Conservation (phyloP, 257 asterid genomes). For the Primulina tabacum region DNA sequence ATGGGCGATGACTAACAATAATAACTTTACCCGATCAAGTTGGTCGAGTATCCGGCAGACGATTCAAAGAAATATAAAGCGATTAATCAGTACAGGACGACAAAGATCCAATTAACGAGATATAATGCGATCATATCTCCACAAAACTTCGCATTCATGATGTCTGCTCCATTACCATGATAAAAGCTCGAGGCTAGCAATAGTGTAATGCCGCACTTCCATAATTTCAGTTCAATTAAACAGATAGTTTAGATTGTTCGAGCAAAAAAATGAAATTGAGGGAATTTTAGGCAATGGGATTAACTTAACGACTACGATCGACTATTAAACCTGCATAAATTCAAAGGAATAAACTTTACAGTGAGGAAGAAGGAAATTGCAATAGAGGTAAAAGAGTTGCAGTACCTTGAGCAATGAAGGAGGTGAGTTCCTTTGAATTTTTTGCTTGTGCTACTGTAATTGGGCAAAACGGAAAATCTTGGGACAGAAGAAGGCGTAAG, state of each 20-base stretch:
- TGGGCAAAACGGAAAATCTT: slow-evolving; percentile 16
- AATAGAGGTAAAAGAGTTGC: slow-evolving; percentile 7
- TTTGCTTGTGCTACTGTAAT: background rate
- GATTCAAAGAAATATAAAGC: background rate
- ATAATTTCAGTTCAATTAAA: background rate
- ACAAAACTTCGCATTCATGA: background rate
- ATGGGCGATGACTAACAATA: too few relatives aligned
- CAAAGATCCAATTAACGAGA: background rate
- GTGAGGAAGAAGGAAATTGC: too few relatives aligned
- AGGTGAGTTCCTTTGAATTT: slow-evolving; percentile 19
- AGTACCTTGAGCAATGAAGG: slow-evolving; percentile 34
- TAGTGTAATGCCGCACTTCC: background rate
- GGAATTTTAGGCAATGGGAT: background rate
- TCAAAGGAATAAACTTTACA: background rate
- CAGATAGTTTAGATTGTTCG: too few relatives aligned
- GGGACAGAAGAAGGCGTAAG: slow-evolving; percentile 29
- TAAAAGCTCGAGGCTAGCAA: background rate
- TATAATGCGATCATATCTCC: too few relatives aligned
- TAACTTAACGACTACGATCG: too few relatives aligned
- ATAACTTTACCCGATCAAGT: background rate
- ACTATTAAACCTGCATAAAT: background rate
- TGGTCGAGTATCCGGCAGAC: background rate
- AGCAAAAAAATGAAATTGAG: background rate
- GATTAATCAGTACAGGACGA: background rate
- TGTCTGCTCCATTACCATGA: background rate